A percentile compares a stretch with the other conserved stretches of the same genome.
Conservation (phyloP, 805 yeast species). For the Debaryomyces castellii region DNA sequence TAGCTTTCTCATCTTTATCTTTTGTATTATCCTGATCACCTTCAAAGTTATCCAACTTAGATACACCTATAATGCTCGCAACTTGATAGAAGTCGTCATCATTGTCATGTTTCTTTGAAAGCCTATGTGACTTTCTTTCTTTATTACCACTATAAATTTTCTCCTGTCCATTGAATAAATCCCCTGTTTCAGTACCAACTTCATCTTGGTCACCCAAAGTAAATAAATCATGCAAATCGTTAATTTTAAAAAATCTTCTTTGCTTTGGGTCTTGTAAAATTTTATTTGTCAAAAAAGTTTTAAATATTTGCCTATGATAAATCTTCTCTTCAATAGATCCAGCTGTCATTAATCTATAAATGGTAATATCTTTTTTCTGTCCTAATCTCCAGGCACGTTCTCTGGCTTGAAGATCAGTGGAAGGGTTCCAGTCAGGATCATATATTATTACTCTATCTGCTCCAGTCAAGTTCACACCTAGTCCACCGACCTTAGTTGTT, state of each 20-base stretch:
- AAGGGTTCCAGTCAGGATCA: constrained; percentile 99
- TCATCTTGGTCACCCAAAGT: constrained; percentile 74
- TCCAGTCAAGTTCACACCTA: constrained; percentile 92
- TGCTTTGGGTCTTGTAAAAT: constrained; percentile 95
- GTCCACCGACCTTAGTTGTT: constrained; percentile 94
- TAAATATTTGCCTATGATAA: constrained; percentile 94
- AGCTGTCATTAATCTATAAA: constrained; percentile 87
- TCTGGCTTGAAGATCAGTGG: constrained; percentile 94
- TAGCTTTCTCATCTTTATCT: constrained; percentile 25
- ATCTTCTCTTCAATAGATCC: constrained; percentile 97
- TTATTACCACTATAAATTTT: constrained; percentile 30
- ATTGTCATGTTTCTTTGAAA: constrained; percentile 35
- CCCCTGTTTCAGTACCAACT: constrained; percentile 68
- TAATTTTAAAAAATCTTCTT: constrained; percentile 86
- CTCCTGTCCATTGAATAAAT: constrained; percentile 54
- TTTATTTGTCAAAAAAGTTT: constrained; percentile 89
- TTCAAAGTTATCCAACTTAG: constrained; percentile 64
- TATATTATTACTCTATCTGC: constrained; percentile 91
- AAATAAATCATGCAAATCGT: constrained; percentile 87
- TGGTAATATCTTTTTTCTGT: constrained; percentile 87
- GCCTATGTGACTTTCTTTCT: constrained; percentile 30
- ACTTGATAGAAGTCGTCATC: constrained; percentile 70
- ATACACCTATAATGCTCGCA: constrained; percentile 67
- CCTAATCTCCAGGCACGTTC: constrained; percentile 98
- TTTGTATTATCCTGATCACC: constrained; percentile 43